Evolutionary conservation across 2,329 filamentous ascomycete species (phyloP).

Genomic region (Fusarium lateritium): DNA sequence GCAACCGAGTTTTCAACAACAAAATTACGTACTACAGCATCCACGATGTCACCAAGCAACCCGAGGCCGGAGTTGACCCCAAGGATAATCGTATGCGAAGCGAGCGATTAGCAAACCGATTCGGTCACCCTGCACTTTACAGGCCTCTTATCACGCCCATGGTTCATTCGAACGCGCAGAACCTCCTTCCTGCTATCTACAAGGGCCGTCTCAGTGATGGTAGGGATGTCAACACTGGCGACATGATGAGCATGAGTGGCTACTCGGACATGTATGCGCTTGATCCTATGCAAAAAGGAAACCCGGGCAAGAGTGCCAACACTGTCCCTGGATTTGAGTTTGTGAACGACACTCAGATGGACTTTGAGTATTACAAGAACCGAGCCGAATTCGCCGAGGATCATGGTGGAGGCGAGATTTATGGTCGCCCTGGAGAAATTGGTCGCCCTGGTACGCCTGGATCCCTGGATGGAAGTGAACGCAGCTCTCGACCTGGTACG

Average conservation of each 20-base stretch:
- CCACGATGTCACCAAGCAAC: slow-evolving; percentile 65
- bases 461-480: slow-evolving; percentile 63
- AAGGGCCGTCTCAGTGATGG: slow-evolving; percentile 82
- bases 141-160: slow-evolving; percentile 92
- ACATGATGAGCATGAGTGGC: slow-evolving; percentile 73
- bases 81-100: slow-evolving; percentile 70
- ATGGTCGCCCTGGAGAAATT: slow-evolving; percentile 72
- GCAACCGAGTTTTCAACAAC: slow-evolving; percentile 80
- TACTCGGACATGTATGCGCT: slow-evolving; percentile 88
- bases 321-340: slow-evolving; percentile 85
- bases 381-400: slow-evolving; percentile 89
- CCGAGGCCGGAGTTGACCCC: slow-evolving; percentile 60
- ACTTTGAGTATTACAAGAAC: slow-evolving; percentile 94
- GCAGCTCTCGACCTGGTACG: slow-evolving; percentile 65
- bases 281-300: slow-evolving; percentile 78
- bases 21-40: slow-evolving; percentile 86
- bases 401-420: slow-evolving; percentile 82
- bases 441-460: slow-evolving; percentile 74
- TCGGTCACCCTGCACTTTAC: slow-evolving; percentile 93
- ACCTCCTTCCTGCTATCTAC: slow-evolving; percentile 88
- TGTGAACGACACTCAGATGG: slow-evolving; percentile 86
- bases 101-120: slow-evolving; percentile 81
- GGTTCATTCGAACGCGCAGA: slow-evolving; percentile 92
- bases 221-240: slow-evolving; percentile 70
- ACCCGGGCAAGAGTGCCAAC: slow-evolving; percentile 62